Conservation (phyloP, 352 stramenopile genomes). For the Pythium rishiriense region DNA sequence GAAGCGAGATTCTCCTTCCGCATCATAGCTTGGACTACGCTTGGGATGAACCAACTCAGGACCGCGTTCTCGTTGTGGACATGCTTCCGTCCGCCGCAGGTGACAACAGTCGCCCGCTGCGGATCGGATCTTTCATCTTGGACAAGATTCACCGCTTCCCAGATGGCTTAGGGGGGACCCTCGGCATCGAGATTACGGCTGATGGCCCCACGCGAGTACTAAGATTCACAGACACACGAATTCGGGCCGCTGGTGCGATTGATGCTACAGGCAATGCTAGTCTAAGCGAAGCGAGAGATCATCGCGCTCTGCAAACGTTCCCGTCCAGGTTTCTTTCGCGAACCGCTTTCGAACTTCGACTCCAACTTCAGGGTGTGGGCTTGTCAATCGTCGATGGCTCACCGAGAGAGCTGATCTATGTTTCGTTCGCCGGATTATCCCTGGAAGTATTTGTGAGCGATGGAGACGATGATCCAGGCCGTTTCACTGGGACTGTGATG, state of each 20-base stretch:
- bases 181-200: conserved; percentile 82
- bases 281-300: conserved; percentile 18
- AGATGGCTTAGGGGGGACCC: conserved; percentile 65
- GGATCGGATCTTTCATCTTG: conserved; percentile 79
- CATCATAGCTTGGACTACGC: conserved; percentile 88
- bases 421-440: conserved; percentile 63
- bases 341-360: conserved; percentile 48
- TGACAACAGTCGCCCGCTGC: conserved; percentile 83
- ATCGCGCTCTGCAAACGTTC: conserved; percentile 19
- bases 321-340: conserved; percentile 23
- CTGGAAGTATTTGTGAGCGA: conserved; percentile 66
- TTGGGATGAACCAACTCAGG: conserved; percentile 86
- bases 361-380: conserved; percentile 72
- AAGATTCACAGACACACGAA: conserved; percentile 79
- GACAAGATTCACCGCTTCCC: conserved; percentile 83
- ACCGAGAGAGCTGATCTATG: conserved; percentile 81
- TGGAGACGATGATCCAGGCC: conserved; percentile 29
- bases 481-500: conserved; percentile 21
- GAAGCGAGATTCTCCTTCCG: conserved; percentile 83
- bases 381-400: conserved; percentile 74
- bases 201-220: conserved; percentile 88
- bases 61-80: conserved; percentile 79
- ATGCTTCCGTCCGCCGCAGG: conserved; percentile 87
- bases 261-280: conserved; percentile 33
- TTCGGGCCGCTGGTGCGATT: conserved; percentile 46